A percentile compares a stretch with the other conserved stretches of the same genome.
phyloP scores from a whole-genome alignment of 2,329 filamentous ascomycete species.

The Paraphoma sp. region DNA sequence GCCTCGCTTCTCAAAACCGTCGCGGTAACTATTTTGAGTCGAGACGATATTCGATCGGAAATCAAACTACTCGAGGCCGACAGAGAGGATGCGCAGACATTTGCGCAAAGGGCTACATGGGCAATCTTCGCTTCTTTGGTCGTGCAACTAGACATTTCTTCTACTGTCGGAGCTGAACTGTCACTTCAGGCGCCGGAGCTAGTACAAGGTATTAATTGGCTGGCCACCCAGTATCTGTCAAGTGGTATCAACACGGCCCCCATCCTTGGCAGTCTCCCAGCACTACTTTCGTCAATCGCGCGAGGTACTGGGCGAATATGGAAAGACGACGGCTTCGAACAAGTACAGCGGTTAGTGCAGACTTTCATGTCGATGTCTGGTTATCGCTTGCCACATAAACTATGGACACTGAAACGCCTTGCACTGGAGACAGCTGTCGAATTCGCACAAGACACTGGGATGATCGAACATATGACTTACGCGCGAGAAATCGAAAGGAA shows the following conservation, averaged over 20 bases:
- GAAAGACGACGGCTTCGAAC: conserved; percentile 42
- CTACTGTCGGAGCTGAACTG: conserved; percentile 1
- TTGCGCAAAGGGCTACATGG: conserved; percentile 39
- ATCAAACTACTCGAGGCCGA: conserved; percentile 28
- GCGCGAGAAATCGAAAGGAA: conserved; percentile 39
- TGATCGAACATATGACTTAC: conserved; percentile 35
- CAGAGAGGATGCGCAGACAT: conserved; percentile 34
- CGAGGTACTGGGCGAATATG: conserved; percentile 45
- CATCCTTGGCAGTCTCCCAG: conserved; percentile 31
- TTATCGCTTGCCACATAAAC: conserved; percentile 34
- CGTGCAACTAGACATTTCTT: conserved; percentile 25
- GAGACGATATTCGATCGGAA: conserved; percentile 30
- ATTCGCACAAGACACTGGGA: conserved; percentile 42
- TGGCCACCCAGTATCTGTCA: conserved; percentile 30
- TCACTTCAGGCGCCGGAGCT: conserved; percentile 14
- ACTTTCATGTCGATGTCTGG: conserved; percentile 32
- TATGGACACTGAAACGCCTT: conserved; percentile 45
- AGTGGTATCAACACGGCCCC: conserved; percentile 27
- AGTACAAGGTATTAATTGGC: conserved; percentile 25
- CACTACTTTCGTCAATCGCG: conserved; percentile 40
- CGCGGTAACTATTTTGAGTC: conserved; percentile 30
- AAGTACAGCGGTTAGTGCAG: conserved; percentile 39
- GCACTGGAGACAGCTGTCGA: conserved; percentile 46
- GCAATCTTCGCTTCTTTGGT: conserved; percentile 32
- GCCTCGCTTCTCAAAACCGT: conserved; percentile 32